These are phyloP conservation scores for Collybiopsis luxurians DNA, from an alignment of 768 basidiomycete genomes.

Conservation along the genomic window DNA sequence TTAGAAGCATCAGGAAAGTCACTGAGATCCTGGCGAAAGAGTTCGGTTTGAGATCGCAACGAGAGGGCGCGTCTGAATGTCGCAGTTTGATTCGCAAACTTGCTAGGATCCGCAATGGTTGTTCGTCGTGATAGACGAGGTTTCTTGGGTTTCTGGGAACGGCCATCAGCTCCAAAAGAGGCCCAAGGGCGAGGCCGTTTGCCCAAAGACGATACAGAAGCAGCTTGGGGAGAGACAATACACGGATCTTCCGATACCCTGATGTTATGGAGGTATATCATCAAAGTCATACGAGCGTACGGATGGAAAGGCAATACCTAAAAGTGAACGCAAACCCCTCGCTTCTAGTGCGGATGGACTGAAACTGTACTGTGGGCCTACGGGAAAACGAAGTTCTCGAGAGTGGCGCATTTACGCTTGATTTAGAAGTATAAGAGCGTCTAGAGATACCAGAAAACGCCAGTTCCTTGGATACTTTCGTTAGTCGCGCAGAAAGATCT, in stretches of 20 bases:
- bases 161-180: background rate
- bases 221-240: background rate
- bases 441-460: background rate
- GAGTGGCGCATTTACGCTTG: too few species aligned
- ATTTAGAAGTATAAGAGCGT: too few species aligned
- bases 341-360: too few species aligned
- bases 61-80: slow-evolving; percentile 4
- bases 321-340: too few species aligned
- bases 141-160: background rate
- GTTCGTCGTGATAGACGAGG: background rate
- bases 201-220: background rate
- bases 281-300: too few species aligned
- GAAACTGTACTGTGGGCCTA: too few species aligned
- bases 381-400: too few species aligned
- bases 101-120: background rate
- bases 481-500: background rate
- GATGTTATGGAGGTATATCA: too few species aligned
- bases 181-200: background rate
- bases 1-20: background rate
- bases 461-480: background rate
- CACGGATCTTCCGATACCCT: background rate
- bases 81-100: background rate
- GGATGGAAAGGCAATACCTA: background rate
- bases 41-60: background rate
- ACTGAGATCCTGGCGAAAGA: background rate